phyloP scores from a whole-genome alignment of 2,329 filamentous ascomycete species.

The Colletotrichum sp. region DNA sequence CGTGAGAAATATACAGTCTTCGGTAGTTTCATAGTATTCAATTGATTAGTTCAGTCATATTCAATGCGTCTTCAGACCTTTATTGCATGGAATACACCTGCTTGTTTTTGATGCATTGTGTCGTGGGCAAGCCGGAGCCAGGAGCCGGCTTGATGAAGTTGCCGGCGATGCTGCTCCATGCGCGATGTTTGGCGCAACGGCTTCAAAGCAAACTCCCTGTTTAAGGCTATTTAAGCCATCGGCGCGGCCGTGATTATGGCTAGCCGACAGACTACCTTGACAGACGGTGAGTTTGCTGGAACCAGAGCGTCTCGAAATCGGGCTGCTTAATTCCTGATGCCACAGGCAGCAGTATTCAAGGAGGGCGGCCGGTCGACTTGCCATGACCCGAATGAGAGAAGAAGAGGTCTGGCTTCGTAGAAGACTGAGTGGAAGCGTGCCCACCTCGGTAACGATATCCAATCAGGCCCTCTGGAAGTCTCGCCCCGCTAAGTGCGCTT shows the following conservation, averaged over 20 bases:
- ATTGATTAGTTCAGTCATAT: not conserved
- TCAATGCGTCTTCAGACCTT: rapidly evolving
- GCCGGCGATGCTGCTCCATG: not conserved
- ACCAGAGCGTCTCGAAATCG: too few species aligned
- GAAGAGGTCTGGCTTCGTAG: not conserved
- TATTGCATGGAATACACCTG: not conserved
- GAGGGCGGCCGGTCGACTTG: not conserved
- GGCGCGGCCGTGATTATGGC: too few species aligned
- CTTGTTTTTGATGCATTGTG: not conserved
- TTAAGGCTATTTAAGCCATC: not conserved
- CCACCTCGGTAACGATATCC: not conserved
- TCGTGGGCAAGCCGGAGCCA: not conserved
- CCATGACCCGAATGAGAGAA: not conserved
- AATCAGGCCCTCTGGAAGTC: not conserved
- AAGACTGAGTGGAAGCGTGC: not conserved
- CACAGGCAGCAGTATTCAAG: not conserved
- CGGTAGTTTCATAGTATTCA: not conserved
- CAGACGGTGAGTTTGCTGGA: too few species aligned
- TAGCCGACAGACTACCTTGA: too few species aligned
- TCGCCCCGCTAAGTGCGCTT: not conserved
- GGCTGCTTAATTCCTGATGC: not conserved
- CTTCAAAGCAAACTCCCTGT: not conserved
- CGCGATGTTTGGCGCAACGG: not conserved
- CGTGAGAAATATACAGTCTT: not conserved
- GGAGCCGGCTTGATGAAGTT: not conserved